Base-by-base conservation (phyloP, 306 rosid genomes). In the Fragaria vesca region DNA sequence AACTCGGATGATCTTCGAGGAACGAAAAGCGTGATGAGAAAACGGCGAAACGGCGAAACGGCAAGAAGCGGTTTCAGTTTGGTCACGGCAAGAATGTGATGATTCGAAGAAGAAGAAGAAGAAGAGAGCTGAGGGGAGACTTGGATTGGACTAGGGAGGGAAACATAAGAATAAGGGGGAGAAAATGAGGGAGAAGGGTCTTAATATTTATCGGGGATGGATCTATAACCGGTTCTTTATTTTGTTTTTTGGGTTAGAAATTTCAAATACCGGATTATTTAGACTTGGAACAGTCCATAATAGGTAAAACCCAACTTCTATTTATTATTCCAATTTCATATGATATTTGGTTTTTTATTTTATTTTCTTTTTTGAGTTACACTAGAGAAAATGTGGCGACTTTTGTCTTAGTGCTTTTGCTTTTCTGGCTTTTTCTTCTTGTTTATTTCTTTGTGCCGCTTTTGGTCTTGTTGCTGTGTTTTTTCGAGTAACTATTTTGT, bases 101-200 rank as follows among this genome's bases (percentile, higher is more conserved):
- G 66, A 65, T 4, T 50, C 2, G 21, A 15, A 32, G 26, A 17
- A 8, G 26, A 13, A 4, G 69, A 5, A 16, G 43, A 50, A 38
- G 0, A 13, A n/a, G 54, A 48, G 32, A 20, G 34, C 52, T 1
- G 30, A 15, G 18, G 69, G 46, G 8, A 18, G 46, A 65, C 43
- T 75, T 18, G 78, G 57, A 66, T 10, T 46, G 71, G 78, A 75
- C 71, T 46, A 40, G 70, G 61, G 61, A 45, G 70, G 78, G 78
- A 58, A 38, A 38, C 42, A 38, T 4, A 74, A 42, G 18, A 74
- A 58, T 38, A 57, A 24, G 36, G 40, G 21, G 21, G 75, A 57
- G 66, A 60, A 26, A 51, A 34, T 34, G 30, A 34, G 26, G 63
- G 26, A 20, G 63, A 11, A 21, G 13, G 34, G 32, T 12, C 13